phyloP scores from a whole-genome alignment of 176 grass and related monocot species.

The Cocos nucifera region DNA sequence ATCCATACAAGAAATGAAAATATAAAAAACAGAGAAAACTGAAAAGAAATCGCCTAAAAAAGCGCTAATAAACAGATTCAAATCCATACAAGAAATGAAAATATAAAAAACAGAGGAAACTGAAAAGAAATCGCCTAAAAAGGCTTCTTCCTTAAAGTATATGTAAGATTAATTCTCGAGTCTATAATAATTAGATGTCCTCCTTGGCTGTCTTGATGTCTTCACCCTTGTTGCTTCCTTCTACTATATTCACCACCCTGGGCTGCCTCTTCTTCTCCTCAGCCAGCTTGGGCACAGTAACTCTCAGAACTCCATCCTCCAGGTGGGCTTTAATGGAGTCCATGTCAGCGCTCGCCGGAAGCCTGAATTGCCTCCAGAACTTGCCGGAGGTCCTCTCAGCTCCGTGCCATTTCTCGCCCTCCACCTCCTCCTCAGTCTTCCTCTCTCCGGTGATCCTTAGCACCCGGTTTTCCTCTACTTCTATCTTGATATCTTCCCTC shows the following conservation, averaged over 20 bases:
- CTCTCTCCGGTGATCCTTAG: constrained; percentile 48
- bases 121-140: too few relatives aligned
- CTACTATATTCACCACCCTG: constrained; percentile 25
- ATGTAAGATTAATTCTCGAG: too few relatives aligned
- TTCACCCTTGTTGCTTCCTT: background rate
- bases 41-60: too few relatives aligned
- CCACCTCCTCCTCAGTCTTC: constrained; percentile 15
- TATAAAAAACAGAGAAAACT: too few relatives aligned
- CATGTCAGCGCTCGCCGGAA: constrained; percentile 25
- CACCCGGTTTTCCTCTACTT: constrained; percentile 50
- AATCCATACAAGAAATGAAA: too few relatives aligned
- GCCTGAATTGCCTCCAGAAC: constrained; percentile 42
- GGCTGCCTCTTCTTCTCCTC: constrained; percentile 22
- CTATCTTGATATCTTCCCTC: constrained; percentile 35
- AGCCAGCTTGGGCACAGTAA: constrained; percentile 31
- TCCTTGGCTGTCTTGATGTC: constrained; percentile 35
- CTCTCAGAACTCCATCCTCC: constrained; percentile 24
- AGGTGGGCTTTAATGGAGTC: constrained; percentile 10
- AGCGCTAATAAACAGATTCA: too few relatives aligned
- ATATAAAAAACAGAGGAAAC: too few relatives aligned
- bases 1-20: too few relatives aligned
- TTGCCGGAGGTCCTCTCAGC: constrained; percentile 34
- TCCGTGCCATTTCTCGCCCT: constrained; percentile 43
- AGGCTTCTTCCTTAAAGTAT: too few relatives aligned
- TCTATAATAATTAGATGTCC: too few relatives aligned